A percentile compares a stretch with the other conserved stretches of the same genome.
phyloP scores from a whole-genome alignment of 2,329 filamentous ascomycete species.

The Pseudogymnoascus verrucosus region DNA sequence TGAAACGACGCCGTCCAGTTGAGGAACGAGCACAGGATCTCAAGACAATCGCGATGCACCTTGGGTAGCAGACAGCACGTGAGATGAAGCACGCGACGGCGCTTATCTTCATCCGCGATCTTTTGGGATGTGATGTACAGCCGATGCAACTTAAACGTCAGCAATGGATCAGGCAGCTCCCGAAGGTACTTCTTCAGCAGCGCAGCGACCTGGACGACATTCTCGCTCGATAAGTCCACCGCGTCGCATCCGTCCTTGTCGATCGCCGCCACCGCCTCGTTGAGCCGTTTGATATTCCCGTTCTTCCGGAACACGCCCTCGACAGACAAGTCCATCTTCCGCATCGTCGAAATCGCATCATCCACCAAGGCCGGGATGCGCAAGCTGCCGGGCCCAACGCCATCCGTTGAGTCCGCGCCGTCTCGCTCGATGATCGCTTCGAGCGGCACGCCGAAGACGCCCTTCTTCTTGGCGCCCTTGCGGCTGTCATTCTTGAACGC shows the following conservation, averaged over 20 bases:
- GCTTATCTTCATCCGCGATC: constrained; percentile 71
- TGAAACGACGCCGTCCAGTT: constrained; percentile 98
- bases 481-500: constrained; percentile 82
- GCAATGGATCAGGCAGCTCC: constrained; percentile 85
- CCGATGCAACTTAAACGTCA: constrained; percentile 90
- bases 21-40: constrained; percentile 90
- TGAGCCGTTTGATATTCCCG: constrained; percentile 91
- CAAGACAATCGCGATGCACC: constrained; percentile 83
- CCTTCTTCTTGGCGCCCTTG: constrained; percentile 80
- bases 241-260: constrained; percentile 79
- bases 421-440: constrained; percentile 87
- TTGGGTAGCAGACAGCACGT: constrained; percentile 91
- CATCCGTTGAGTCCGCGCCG: constrained; percentile 94
- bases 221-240: constrained; percentile 73
- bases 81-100: constrained; percentile 79
- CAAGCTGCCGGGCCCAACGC: constrained; percentile 83
- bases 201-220: constrained; percentile 87
- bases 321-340: constrained; percentile 97
- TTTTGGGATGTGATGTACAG: constrained; percentile 88
- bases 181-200: constrained; percentile 91
- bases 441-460: constrained; percentile 82
- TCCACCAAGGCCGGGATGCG: constrained; percentile 93
- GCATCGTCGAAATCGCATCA: constrained; percentile 87
- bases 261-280: constrained; percentile 76
- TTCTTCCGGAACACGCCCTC: constrained; percentile 99